Conservation (phyloP, 2,329 filamentous ascomycete species). For the Pseudogymnoascus pannorum region DNA sequence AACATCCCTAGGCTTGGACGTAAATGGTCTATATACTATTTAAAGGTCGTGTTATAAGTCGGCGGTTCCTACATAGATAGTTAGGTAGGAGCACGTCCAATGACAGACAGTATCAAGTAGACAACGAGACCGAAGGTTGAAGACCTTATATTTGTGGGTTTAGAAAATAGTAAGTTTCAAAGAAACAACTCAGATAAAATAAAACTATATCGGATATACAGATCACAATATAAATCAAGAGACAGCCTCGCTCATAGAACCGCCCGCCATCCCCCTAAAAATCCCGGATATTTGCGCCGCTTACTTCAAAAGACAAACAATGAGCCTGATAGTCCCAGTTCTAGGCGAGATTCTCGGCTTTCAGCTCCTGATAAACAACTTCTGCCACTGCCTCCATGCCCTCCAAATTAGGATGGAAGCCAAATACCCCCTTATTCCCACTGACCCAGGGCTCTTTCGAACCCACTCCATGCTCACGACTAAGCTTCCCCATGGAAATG, state of each 20-base stretch:
- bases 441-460: slow-evolving; percentile 2
- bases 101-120: background rate
- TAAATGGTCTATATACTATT: slow-evolving; percentile 52
- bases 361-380: background rate
- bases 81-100: background rate
- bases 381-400: slow-evolving; percentile 1
- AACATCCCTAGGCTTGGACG: slow-evolving; percentile 49
- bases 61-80: background rate
- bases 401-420: background rate
- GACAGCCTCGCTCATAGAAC: background rate
- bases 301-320: background rate
- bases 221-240: too few species aligned
- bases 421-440: background rate
- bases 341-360: background rate
- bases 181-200: background rate
- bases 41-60: slow-evolving; percentile 29
- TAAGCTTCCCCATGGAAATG: background rate
- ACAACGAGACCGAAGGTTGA: background rate
- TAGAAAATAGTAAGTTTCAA: background rate
- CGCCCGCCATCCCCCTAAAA: background rate
- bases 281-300: background rate
- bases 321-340: background rate
- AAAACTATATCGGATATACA: too few species aligned
- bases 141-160: background rate
- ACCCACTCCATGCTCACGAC: background rate